Evolutionary conservation across 2,329 filamentous ascomycete species (phyloP).

Genomic region (Pestalotiopsis sp.): DNA sequence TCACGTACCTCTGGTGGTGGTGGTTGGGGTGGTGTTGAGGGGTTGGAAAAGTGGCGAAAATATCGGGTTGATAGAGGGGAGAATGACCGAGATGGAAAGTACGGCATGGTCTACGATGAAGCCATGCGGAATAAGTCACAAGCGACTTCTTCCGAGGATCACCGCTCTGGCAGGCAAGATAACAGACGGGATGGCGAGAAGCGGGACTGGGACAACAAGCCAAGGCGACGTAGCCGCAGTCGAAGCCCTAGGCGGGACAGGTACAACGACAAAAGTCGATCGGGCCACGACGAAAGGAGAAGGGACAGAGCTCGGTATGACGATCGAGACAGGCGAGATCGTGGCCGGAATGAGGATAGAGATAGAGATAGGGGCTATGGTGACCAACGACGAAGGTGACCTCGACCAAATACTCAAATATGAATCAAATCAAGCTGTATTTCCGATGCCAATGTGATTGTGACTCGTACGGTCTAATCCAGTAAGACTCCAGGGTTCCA

Average conservation of each 20-base stretch:
- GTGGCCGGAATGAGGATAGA: slow-evolving; percentile 22
- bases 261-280: slow-evolving; percentile 16
- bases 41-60: slow-evolving; percentile 87
- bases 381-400: slow-evolving; percentile 25
- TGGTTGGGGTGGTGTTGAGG: slow-evolving; percentile 87
- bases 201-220: slow-evolving; percentile 29
- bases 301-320: slow-evolving; percentile 21
- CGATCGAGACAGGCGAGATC: slow-evolving; percentile 25
- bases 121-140: slow-evolving; percentile 51
- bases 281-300: slow-evolving; percentile 18
- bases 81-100: slow-evolving; percentile 52
- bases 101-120: slow-evolving; percentile 82
- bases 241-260: slow-evolving; percentile 32
- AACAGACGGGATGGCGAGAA: slow-evolving; percentile 26
- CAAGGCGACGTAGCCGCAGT: slow-evolving; percentile 34
- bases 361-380: slow-evolving; percentile 23
- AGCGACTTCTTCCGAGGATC: slow-evolving; percentile 30
- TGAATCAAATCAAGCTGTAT: neutral
- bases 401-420: neutral
- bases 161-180: slow-evolving; percentile 31
- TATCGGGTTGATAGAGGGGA: slow-evolving; percentile 61
- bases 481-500: no score
- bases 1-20: slow-evolving; percentile 49
- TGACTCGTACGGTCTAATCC: no score
- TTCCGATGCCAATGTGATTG: neutral